Evolutionary conservation across 2,329 filamentous ascomycete genomes (phyloP), one percentile per base, ranked within the genome.

Genomic region (Mycocentrospora acerina): DNA sequence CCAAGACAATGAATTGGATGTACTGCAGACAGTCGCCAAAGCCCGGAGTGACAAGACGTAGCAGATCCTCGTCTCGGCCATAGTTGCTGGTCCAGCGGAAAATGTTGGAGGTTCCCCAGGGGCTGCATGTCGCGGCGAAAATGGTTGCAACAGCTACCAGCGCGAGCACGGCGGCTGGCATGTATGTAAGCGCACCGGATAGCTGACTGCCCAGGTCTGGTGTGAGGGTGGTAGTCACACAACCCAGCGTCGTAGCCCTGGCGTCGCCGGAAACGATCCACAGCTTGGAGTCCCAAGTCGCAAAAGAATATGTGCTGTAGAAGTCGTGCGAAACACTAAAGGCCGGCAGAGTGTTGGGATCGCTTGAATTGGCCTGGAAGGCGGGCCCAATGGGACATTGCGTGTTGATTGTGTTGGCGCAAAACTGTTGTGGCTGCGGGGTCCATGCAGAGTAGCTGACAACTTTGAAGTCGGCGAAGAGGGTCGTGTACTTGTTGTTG

Each of bases 51-150:
- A 98, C 89, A 32, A 98, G 76, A 38, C 93, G 83, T 37, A 98
- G 75, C 51, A 96, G 74, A 69, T 98, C 93, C 45, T 88, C 87
- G 56, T 98, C 93, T 53, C 91, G 83, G 24, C 93, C 93, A 64
- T 95, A 97, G 64, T 98, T 98, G 60, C 89, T 94, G n/a, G 89
- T 90, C 90, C 91, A 98, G 52, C 88, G 84, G 65, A 97, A 97
- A 14, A 91, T 77, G 62, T 98, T 87, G 7, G 82, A 82, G 2
- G 89, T 88, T 14, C 93, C 93, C 91, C 93, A 98, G 0, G 93
- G 93, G 60, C 90, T 96, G 62, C 83, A 91, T 25, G 94, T 88
- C 33, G 83, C 87, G 3, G 93, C 90, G 51, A 89, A 82, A 24
- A 90, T 74, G 6, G 91, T 95, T 11, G 90, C 89, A 41, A 90